Base-by-base conservation (phyloP, 2,329 filamentous ascomycete genomes). In the Ambrosiella beaveri region DNA sequence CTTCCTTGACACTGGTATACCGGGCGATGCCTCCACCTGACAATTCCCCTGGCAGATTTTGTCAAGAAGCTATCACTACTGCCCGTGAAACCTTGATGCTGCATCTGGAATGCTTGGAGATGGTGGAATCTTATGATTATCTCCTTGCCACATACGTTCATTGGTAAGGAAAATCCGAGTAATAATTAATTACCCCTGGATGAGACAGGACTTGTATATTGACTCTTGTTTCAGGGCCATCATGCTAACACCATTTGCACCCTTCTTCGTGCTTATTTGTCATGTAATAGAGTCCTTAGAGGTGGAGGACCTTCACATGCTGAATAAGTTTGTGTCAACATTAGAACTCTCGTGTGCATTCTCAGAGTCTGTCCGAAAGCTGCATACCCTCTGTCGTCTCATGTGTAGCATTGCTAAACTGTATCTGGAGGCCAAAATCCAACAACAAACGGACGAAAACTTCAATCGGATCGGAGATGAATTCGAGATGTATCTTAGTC, bases 401-500 rank as follows among this genome's bases (percentile, higher is more conserved):
- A 79, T 85, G 65, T 74, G 75, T 61, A 78, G 78, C 57, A 78
- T 85, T 5, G 80, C 81, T 6, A 72, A 68, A 83, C 3, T 85
- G 4, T 57, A 85, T 62, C 71, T 84, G 5, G 77, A 83, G 63
- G 76, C 80, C 35, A 82, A 81, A 64, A 69, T 70, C 15, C 69
- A 71, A 62, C 73, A 78, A 54, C 69, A 71, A 54, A 68, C 72
- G 40, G 71, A 75, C 61, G 68, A 74, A 49, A 69, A 69, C 54
- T 71, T 77, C 64, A 69, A 68, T 2, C 73, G 74, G 5, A 75
- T 80, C 2, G 77, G 76, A 1, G 73, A 78, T 59, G 77, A 81
- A 63, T 82, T 85, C 61, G 80, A 85, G 62, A 76, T 78, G 59
- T 85, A 84, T 63, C 71, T 85, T 1, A 78, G 73, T 63, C 80